A percentile compares a stretch with the other conserved stretches of the same genome.
These are phyloP conservation scores for Chalaropsis thielavioides DNA, from an alignment of 2,329 filamentous ascomycete species.

Conservation along the genomic window DNA sequence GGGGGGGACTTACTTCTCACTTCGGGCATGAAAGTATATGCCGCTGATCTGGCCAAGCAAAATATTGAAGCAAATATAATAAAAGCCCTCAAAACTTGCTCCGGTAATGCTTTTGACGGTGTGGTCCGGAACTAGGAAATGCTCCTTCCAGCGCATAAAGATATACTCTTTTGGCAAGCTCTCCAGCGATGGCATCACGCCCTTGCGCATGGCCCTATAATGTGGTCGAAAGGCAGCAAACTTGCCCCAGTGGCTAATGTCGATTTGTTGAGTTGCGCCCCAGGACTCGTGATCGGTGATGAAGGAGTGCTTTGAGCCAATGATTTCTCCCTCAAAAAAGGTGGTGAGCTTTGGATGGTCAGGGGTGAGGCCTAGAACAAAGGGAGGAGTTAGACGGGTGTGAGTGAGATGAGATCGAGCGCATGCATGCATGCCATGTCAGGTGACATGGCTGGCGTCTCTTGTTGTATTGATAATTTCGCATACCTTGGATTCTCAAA, in stretches of 20 bases:
- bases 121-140: slow-evolving; percentile 92
- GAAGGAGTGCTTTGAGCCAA: slow-evolving; percentile 90
- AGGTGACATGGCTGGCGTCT: slow-evolving; percentile 9
- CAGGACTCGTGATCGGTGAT: slow-evolving; percentile 76
- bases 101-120: slow-evolving; percentile 79
- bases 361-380: slow-evolving; percentile 61
- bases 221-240: slow-evolving; percentile 78
- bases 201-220: slow-evolving; percentile 41
- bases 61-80: slow-evolving; percentile 98
- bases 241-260: slow-evolving; percentile 83
- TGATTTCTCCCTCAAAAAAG: slow-evolving; percentile 96
- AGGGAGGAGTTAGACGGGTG: slow-evolving; percentile 18
- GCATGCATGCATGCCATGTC: background rate
- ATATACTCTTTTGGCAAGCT: slow-evolving; percentile 71
- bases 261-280: slow-evolving; percentile 84
- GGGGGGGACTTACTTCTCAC: slow-evolving; percentile 63
- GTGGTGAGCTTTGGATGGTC: slow-evolving; percentile 96
- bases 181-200: slow-evolving; percentile 47
- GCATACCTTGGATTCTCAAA: slow-evolving; percentile 77
- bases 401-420: background rate
- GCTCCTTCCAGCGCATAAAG: slow-evolving; percentile 99
- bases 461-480: slow-evolving; percentile 16
- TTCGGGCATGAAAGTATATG: slow-evolving; percentile 96
- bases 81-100: slow-evolving; percentile 95
- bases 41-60: slow-evolving; percentile 71